Evolutionary conservation across 768 basidiomycete genomes (phyloP), one percentile per base, ranked within the genome.

Genomic region (Tricholomella constricta): DNA sequence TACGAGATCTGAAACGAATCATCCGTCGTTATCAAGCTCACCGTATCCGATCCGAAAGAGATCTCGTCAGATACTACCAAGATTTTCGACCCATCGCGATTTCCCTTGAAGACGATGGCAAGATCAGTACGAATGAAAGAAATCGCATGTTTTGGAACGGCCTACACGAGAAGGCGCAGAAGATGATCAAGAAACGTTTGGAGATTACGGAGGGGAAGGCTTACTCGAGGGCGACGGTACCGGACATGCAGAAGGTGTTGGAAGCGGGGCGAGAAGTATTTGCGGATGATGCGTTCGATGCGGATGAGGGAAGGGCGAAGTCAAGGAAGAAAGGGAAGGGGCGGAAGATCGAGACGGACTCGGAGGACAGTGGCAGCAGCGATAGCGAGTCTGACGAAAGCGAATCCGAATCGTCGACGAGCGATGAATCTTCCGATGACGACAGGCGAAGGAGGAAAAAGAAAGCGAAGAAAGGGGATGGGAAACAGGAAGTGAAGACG

Each of bases 81-180:
- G 40, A 51, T 1, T 51, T 40, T 20, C 32, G 36, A 10, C 49
- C 49, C 14, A 36, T 51, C 23, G 38, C 49, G 17, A 12, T 38
- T 2, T 27, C 25, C 22, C 49, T 51, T 25, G 37, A 40, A 25
- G 32, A 9, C n/a, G 29, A 51, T 7, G 15, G 29, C 6, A 38
- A 42, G 25, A 40, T 51, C 40, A 51, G 37, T 7, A 26, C 36
- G 17, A 37, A 31, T 15, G 49, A 51, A 26, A 29, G 32, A 25
- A 51, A 51, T 14, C 36, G 40, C 37, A n/a, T 37, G n/a, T n/a
- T n/a, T n/a, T n/a, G n/a, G n/a, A n/a, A n/a, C n/a, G n/a, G n/a
- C n/a, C n/a, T n/a, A n/a, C 20, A 40, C 20, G 12, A 22, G 38
- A 40, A 4, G 2, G 38, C 38, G 11, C 38, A 22, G 38, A 40